Base-by-base conservation (phyloP, 108 stramenopile genomes). In the Skeletonema costatum region DNA sequence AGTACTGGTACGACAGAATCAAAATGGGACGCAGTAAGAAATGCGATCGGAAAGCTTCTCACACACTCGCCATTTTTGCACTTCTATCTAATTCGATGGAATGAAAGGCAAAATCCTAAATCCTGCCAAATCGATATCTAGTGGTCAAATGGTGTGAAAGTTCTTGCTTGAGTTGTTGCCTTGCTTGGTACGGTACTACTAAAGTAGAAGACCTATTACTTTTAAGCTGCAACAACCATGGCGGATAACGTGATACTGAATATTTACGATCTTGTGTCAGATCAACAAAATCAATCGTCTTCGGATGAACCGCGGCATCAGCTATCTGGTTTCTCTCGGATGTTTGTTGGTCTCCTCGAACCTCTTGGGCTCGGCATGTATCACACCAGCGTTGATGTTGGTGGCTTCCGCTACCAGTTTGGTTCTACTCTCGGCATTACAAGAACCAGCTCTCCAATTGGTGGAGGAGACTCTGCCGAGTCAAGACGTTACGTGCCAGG, bases 381-480 rank as follows among this genome's bases (percentile, higher is more conserved):
- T 71, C 83, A 84, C 53, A 84, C 83, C 13, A 75, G 74, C 56
- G 69, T 84, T 12, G 83, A 84, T 62, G 71, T 84, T 3, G 68
- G 83, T 41, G 76, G 76, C 17, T 71, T 73, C 29, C 78, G 82
- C 32, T 83, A 83, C 67, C 66, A 73, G 17, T 83, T 75, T 31
- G 82, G 78, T 0, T 58, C 78, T 32, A 64, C 42, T 10, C 31
- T 53, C 3, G 83, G 83, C 30, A 84, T 84, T 32, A 21, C 50
- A 14, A 66, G 81, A 44, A 78, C 72, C 25, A 68, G 67, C 8
- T 60, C 77, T 36, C 77, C 81, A 10, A 7, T 29, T 42, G 73
- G 70, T 16, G 72, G 81, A 36, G 77, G 81, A 1, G 81, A 82
- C 29, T 70, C 66, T 16, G 79, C 79, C 2, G 79, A 80, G 11